A percentile compares a stretch with the other conserved stretches of the same genome.
phyloP scores from a whole-genome alignment of 1,139 yeast genomes.

The Yamadazyma mexicana region DNA sequence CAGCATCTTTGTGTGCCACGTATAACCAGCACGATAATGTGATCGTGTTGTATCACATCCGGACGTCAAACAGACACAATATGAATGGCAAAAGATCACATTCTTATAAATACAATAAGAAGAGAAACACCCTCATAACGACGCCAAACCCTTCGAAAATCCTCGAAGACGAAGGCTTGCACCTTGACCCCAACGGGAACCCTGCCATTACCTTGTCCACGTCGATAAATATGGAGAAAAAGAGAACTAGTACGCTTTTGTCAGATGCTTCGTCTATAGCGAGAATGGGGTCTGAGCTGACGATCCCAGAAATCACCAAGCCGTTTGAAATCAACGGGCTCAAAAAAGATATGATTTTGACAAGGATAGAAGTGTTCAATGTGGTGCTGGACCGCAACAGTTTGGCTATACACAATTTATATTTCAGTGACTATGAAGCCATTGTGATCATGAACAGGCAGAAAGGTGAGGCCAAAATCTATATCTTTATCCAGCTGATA shows the following conservation, averaged over 20 bases:
- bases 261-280: slow-evolving; percentile 62
- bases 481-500: slow-evolving; percentile 46
- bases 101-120: slow-evolving; percentile 16
- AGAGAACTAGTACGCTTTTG: slow-evolving; percentile 51
- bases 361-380: slow-evolving; percentile 53
- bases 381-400: slow-evolving; percentile 27
- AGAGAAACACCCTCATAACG: slow-evolving; percentile 29
- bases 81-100: slow-evolving; percentile 15
- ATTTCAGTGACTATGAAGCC: slow-evolving; percentile 59
- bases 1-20: slow-evolving; percentile 51
- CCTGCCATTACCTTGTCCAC: slow-evolving; percentile 13
- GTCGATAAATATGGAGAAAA: slow-evolving; percentile 48
- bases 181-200: slow-evolving; percentile 14
- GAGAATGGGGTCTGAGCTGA: slow-evolving; percentile 54
- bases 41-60: slow-evolving; percentile 51
- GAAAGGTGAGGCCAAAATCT: slow-evolving; percentile 43
- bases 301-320: slow-evolving; percentile 29
- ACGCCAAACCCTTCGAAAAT: slow-evolving; percentile 47
- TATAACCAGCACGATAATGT: slow-evolving; percentile 44
- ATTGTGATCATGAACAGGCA: slow-evolving; percentile 44
- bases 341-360: slow-evolving; percentile 67
- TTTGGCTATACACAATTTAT: slow-evolving; percentile 44
- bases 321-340: slow-evolving; percentile 30
- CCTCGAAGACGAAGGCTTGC: slow-evolving; percentile 38
- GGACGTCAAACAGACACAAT: slow-evolving; percentile 35